Base-by-base conservation (phyloP, 2,329 filamentous ascomycete species). In the Paraphaeosphaeria minitans region DNA sequence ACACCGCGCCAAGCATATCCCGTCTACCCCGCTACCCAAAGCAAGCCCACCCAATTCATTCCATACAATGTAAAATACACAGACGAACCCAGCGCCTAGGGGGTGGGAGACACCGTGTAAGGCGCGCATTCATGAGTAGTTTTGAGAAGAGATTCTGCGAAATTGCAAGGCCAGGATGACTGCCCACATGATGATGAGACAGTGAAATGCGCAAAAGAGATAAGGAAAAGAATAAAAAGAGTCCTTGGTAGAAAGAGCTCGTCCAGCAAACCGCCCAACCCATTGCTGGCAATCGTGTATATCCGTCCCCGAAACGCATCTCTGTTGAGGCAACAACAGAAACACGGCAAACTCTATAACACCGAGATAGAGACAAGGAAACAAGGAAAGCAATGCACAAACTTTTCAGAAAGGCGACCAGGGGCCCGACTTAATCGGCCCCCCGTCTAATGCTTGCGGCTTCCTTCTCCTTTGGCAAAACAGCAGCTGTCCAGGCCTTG, bases 401-500 rank as follows among this genome's bases (percentile, higher is more conserved):
- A 69, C 67, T 66, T 71, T 61, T 67, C 68, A 67, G 61, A 64
- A 57, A 64, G 56, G 24, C 53, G 59, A 57, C 33, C 45, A 54
- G 48, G 59, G 66, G 66, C 66, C 59, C 53, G 69, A 74, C 42
- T 70, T 63, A 71, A 70, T 71, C 57, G 59, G 62, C 65, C 58
- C 59, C 41, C 57, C 55, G 55, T 63, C 66, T 67, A 75, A 61
- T 75, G 73, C 64, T 73, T 73, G 53, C 70, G 72, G 64, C 73
- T 75, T 48, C 66, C 70, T 60, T 75, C 74, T 19, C 67, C 72
- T 60, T 74, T 75, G 51, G 73, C 69, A 42, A 72, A 77, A 45
- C 74, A 68, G 43, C 53, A 72, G 13, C 71, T 68, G 48, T 66
- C 66, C 21, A 77, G 57, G 8, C 70, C 70, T 46, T 72, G 71